A percentile compares a stretch with the other conserved stretches of the same genome.
Conservation (phyloP, 192 early-diverging fungal species). For the Linderina pennispora region DNA sequence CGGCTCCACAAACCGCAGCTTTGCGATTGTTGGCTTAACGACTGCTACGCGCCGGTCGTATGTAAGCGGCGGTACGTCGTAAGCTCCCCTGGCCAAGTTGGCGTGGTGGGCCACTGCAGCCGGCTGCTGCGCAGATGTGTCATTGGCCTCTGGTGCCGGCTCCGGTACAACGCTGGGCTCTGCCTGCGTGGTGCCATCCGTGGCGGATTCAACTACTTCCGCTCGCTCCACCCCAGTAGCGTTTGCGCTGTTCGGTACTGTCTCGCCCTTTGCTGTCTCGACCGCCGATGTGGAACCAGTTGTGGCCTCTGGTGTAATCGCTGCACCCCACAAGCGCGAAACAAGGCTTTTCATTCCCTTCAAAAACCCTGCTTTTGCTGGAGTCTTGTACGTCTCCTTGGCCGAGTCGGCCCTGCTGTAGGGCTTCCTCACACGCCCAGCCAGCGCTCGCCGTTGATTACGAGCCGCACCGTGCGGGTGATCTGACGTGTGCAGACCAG, state of each 20-base stretch:
- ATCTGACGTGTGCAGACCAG: too few relatives aligned
- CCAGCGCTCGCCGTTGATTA: constrained; percentile 25
- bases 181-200: background rate
- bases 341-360: constrained; percentile 44
- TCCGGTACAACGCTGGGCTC: background rate
- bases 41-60: too few relatives aligned
- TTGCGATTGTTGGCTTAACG: too few relatives aligned
- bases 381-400: constrained; percentile 8
- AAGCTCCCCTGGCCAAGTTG: too few relatives aligned
- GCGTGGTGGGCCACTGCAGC: too few relatives aligned
- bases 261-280: background rate
- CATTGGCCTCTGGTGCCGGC: too few relatives aligned
- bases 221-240: background rate
- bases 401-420: constrained; percentile 11
- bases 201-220: background rate
- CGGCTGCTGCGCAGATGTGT: too few relatives aligned
- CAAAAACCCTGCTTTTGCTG: constrained; percentile 24
- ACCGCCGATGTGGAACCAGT: background rate
- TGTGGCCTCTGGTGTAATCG: constrained; percentile 23
- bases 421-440: constrained; percentile 39
- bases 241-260: background rate
- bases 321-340: constrained; percentile 37
- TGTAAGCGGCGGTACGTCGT: too few relatives aligned
- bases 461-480: constrained; percentile 35
- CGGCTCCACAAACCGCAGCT: too few relatives aligned